phyloP scores from a whole-genome alignment of 345 rosid genomes.

The Ricinus communis region DNA sequence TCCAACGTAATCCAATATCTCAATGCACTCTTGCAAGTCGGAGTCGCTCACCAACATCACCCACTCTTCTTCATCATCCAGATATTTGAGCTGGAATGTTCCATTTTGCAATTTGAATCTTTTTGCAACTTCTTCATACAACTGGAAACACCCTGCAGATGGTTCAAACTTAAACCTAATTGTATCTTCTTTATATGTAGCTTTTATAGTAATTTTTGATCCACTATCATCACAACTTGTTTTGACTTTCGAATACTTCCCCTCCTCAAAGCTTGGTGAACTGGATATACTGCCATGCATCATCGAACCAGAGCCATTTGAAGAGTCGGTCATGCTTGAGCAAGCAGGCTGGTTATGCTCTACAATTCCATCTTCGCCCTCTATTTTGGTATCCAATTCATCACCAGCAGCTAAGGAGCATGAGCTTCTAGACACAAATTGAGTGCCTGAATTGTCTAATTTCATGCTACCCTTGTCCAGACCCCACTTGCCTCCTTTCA shows the following conservation, averaged over 20 bases:
- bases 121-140: slow-evolving; percentile 70
- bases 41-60: slow-evolving; percentile 68
- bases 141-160: slow-evolving; percentile 56
- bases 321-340: slow-evolving; percentile 66
- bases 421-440: slow-evolving; percentile 33
- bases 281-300: slow-evolving; percentile 53
- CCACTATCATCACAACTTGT: slow-evolving; percentile 36
- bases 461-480: slow-evolving; percentile 29
- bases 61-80: slow-evolving; percentile 95
- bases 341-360: slow-evolving; percentile 49
- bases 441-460: slow-evolving; percentile 33
- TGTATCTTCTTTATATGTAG: slow-evolving; percentile 70
- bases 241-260: slow-evolving; percentile 37
- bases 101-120: slow-evolving; percentile 71
- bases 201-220: slow-evolving; percentile 62
- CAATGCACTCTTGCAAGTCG: slow-evolving; percentile 83
- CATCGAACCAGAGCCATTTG: slow-evolving; percentile 59
- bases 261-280: slow-evolving; percentile 51
- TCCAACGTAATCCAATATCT: slow-evolving; percentile 59
- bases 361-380: slow-evolving; percentile 38
- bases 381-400: slow-evolving; percentile 40
- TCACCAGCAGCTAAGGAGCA: slow-evolving; percentile 41
- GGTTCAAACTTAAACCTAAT: slow-evolving; percentile 78
- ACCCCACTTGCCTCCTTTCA: slow-evolving; percentile 20
- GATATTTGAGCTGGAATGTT: slow-evolving; percentile 72